A percentile compares a stretch with the other conserved stretches of the same genome.
These are phyloP conservation scores for Colletotrichum gigasporum DNA, from an alignment of 2,329 filamentous ascomycete genomes.

Conservation along the genomic window DNA sequence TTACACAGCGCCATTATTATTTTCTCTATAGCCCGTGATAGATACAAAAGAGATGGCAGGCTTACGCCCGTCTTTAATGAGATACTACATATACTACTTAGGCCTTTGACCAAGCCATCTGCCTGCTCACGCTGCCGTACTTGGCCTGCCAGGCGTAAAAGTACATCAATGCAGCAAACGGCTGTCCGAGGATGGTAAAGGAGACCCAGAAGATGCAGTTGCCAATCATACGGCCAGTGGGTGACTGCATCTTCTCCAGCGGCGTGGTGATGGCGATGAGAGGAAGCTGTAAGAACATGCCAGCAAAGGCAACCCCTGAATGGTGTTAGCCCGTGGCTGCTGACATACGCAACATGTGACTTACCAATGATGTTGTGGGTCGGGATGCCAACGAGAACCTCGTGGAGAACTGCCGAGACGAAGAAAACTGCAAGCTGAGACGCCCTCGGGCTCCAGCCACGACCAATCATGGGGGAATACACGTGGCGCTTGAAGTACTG, in stretches of 20 bases:
- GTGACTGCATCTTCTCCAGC: conserved; percentile 80
- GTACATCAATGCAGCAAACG: conserved; percentile 89
- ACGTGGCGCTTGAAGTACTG: conserved; percentile 96
- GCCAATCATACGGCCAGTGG: conserved; percentile 81
- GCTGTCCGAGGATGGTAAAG: conserved; percentile 95
- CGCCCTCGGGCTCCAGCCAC: conserved; percentile 76
- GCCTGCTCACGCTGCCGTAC: conserved; percentile 81
- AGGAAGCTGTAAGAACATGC: conserved; percentile 94
- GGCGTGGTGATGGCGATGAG: conserved; percentile 84
- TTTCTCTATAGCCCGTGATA: neutral
- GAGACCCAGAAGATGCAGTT: conserved; percentile 97
- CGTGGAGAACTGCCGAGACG: conserved; percentile 89
- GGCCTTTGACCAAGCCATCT: conserved; percentile 31
- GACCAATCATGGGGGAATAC: conserved; percentile 85
- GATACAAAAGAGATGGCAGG: neutral
- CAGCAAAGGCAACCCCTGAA: conserved; percentile 86
- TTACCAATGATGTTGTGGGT: conserved; percentile 92
- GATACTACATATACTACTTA: neutral
- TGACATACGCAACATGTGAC: conserved; percentile 31
- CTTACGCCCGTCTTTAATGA: neutral
- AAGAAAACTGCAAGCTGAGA: conserved; percentile 88
- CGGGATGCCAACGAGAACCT: conserved; percentile 90
- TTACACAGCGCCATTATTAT: neutral
- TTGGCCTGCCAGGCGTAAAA: conserved; percentile 99
- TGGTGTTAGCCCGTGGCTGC: neutral